Base-by-base conservation (phyloP, 169 alveolate genomes). In the Fabrea salina region DNA sequence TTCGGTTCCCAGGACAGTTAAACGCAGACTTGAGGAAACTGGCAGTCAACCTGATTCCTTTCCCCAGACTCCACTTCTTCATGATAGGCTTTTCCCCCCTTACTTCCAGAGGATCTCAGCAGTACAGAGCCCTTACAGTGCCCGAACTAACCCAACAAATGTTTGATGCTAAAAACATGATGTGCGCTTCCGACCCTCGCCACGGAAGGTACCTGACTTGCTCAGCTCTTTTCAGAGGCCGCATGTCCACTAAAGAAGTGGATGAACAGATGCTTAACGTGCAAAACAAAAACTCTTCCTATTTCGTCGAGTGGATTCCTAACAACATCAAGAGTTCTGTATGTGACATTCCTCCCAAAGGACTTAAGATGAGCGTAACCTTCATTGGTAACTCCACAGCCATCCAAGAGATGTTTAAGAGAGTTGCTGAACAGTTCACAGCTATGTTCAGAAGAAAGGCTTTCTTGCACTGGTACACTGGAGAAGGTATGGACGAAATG, bases 401-500 rank as follows among this genome's bases (percentile, higher is more conserved):
- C 49, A 97, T 98, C 87, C 98, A 97, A 91, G 99, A 97, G 86
- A 95, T 97, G 99, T 97, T 97, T 96, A 95, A 96, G 92, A 92
- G 99, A 64, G 98, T 98, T 44, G 98, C 99, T 59, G 99, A 97
- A 89, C 97, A 98, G 82, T 97, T 97, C 93, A 96, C 99, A 43
- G 98, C 98, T 72, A 96, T 97, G 99, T 98, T 97, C 95, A 95
- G 99, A 86, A 95, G 99, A 83, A 97, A 97, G 92, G 99, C 99
- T 75, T 97, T 97, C 97, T 94, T 97, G 58, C 99, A 97, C 91
- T 97, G 99, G 99, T 97, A 94, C 91, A 97, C 99, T 40, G 99
- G 99, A 35, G 99, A 97, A 89, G 99, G 99, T 64, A 98, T 98
- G 99, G 99, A 97, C 91, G 99, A 97, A 89, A 97, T 97, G 99